phyloP scores from a whole-genome alignment of 2,329 filamentous ascomycete genomes.

The Pseudogymnoascus sp. region DNA sequence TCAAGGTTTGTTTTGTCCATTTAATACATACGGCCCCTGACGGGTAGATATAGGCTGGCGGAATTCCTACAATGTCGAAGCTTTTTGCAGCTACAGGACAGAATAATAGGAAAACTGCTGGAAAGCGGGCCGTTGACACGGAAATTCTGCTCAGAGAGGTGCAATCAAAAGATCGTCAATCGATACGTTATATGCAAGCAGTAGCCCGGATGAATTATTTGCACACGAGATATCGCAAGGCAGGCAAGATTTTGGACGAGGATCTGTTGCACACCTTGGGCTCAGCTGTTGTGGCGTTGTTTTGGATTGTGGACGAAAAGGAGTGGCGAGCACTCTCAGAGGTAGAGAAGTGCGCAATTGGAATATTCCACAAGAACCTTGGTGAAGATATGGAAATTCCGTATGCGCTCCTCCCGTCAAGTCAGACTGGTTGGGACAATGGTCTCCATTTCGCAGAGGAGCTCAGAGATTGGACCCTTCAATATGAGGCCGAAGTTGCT shows the following conservation, averaged over 20 bases:
- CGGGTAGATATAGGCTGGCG: slow-evolving; percentile 13
- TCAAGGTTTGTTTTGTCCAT: slow-evolving; percentile 20
- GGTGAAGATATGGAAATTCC: slow-evolving; percentile 26
- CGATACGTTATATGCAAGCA: slow-evolving; percentile 17
- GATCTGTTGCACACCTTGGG: slow-evolving; percentile 20
- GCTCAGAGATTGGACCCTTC: slow-evolving; percentile 20
- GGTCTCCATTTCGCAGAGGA: slow-evolving; percentile 24
- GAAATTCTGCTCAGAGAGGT: slow-evolving; percentile 22
- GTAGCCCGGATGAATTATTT: slow-evolving; percentile 21
- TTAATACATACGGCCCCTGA: not conserved
- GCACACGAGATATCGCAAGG: slow-evolving; percentile 19
- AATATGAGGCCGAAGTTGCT: slow-evolving; percentile 19
- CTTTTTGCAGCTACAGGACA: slow-evolving; percentile 19
- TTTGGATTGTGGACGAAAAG: slow-evolving; percentile 16
- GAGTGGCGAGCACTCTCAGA: slow-evolving; percentile 23
- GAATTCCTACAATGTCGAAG: slow-evolving; percentile 21
- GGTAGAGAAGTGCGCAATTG: slow-evolving; percentile 24
- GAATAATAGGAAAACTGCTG: slow-evolving; percentile 17
- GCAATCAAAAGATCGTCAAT: slow-evolving; percentile 16
- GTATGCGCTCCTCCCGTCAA: slow-evolving; percentile 21
- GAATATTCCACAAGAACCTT: slow-evolving; percentile 22
- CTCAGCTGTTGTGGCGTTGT: slow-evolving; percentile 16
- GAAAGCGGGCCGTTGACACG: slow-evolving; percentile 21
- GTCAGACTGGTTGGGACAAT: slow-evolving; percentile 19
- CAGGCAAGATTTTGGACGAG: slow-evolving; percentile 19